phyloP scores from a whole-genome alignment of 2,329 filamentous ascomycete species.

The Madurella fahalii region DNA sequence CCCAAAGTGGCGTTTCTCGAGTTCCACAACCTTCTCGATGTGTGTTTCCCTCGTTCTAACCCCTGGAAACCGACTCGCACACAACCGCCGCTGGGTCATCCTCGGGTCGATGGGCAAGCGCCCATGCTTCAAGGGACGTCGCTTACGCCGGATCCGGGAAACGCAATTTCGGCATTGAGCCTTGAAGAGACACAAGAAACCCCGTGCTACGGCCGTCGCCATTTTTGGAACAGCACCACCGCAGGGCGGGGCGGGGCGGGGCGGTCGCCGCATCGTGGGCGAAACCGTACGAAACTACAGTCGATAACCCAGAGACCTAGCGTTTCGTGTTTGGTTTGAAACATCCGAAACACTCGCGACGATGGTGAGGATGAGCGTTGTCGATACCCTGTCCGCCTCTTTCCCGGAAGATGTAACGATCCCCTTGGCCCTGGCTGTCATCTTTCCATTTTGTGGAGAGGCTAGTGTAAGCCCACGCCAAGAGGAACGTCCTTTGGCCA shows the following conservation, averaged over 20 bases:
- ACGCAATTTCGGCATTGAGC: slow-evolving; percentile 13
- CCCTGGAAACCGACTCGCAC: not conserved
- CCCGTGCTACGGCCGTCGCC: no score
- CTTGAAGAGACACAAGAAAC: not conserved
- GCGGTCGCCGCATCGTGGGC: no score
- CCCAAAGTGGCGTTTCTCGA: slow-evolving; percentile 5
- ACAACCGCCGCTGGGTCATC: no score
- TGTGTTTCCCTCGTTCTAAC: not conserved
- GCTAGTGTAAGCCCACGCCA: slow-evolving; percentile 6
- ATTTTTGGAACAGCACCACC: slow-evolving; percentile 8
- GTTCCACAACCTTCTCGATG: slow-evolving; percentile 4
- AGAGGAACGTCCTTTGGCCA: slow-evolving; percentile 4
- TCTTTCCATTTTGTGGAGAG: slow-evolving; percentile 11
- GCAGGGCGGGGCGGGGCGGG: not conserved
- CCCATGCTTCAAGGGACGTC: not conserved
- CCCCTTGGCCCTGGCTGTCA: not conserved
- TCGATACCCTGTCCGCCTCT: slow-evolving; percentile 1
- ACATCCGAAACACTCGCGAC: slow-evolving; percentile 17
- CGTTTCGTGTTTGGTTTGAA: slow-evolving; percentile 7
- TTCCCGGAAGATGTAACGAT: slow-evolving; percentile 9
- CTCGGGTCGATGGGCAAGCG: no score
- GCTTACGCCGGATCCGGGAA: not conserved
- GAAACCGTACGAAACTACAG: slow-evolving; percentile 2
- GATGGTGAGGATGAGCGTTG: slow-evolving; percentile 8
- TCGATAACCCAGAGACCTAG: not conserved